Base-by-base conservation (phyloP, 192 early-diverging fungal species). In the Backusella tuberculispora region DNA sequence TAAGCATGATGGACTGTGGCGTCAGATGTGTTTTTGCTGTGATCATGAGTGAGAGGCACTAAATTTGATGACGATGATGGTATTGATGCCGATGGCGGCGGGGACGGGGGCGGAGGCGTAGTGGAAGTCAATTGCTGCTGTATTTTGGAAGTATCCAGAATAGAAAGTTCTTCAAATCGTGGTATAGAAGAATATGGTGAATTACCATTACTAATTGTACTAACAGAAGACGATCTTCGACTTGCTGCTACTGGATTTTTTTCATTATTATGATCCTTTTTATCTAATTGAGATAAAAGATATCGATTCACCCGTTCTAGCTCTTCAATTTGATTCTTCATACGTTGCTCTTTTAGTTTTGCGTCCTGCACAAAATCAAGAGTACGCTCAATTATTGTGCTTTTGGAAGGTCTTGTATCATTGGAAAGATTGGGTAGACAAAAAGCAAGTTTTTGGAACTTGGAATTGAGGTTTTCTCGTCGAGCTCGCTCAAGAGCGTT, bases 401-500 rank as follows among this genome's bases (percentile, higher is more conserved):
- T 88, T 76, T 95, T 95, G 69, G 88, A 89, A n/a, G 93, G 93
- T 72, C 92, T 83, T 43, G 89, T 82, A 71, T 90, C 89, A 69
- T 88, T 84, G 48, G 81, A 81, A 26, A 94, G 87, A n/a, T 88
- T 84, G 37, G 92, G 93, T 24, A 95, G 83, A 21, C 90, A 83
- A 71, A 88, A 85, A 19, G 93, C 93, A 41, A 95, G 81, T 45
- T 94, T 90, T 81, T 92, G 92, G 81, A 95, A 95, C 77, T 92
- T 89, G 38, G 79, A 84, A 79, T 95, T 95, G 29, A 95, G 86
- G 21, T 83, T 88, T 81, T 95, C 93, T 29, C 93, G 89, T 63
- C 93, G 82, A 44, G 92, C 92, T 17, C 93, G 80, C 74, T 95
- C 93, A 60, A 92, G 90, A 9, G 92, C 92, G 74, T 95, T 94